Evolutionary conservation across 1,284 basidiomycete genomes (phyloP), one percentile per base, ranked within the genome.

Genomic region (Bondarzewia mesenterica): DNA sequence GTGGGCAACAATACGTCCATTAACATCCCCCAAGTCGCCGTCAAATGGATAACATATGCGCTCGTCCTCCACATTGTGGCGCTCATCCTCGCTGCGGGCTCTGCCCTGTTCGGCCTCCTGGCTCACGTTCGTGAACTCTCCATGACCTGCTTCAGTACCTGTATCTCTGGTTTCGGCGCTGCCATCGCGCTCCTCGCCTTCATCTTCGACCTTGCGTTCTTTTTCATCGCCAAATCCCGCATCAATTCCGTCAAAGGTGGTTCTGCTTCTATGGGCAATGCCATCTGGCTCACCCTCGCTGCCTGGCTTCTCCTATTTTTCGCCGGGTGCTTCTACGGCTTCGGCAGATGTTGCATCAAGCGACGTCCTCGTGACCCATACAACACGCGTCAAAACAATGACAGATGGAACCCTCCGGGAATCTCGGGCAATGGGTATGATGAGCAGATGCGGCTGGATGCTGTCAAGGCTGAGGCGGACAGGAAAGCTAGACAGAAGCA

Each of bases 21-120:
- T 35, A 63, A 89, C 56, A 91, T 94, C 47, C 91, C 92, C 4
- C 67, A 77, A 37, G 77, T 88, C 6, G 74, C 81, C 46, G 85
- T 90, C 52, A 93, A 93, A 71, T 93, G 90, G 85, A 69, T 94
- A 59, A 95, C 92, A 12, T 93, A 93, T 58, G 82, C 81, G 18
- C 80, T 95, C 54, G 81, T 93, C 52, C 74, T 93, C n/a, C 91
- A 94, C 61, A 78, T 92, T 54, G 81, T 90, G 48, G 91, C 87
- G 14, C 78, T 94, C 50, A 75, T 67, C 26, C 73, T 84, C 29
- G 78, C 89, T 6, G 85, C 74, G n/a, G 68, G 77, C 18, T 80
- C 88, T 1, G 74, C 88, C 12, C 44, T 92, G 27, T 86, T 92
- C 54, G 89, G 89, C 42, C 74, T 93, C 21, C 74, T 93, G 26